Percentiles rank a stretch among this genome's conserved stretches.
phyloP scores from a whole-genome alignment of 176 grass and related monocot genomes.

The Miscanthus lutarioriparius region DNA sequence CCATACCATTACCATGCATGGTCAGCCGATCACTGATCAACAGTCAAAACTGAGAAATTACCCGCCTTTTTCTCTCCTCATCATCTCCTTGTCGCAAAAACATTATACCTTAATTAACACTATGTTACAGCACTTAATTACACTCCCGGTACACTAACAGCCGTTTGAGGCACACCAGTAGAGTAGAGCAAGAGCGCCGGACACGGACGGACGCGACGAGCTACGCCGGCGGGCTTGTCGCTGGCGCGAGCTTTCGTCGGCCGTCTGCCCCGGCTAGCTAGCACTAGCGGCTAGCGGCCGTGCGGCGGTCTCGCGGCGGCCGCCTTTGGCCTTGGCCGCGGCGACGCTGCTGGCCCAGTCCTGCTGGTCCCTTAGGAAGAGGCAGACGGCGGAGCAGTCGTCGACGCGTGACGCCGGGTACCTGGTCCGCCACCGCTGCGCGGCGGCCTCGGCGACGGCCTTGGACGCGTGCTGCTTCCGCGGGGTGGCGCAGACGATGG shows the following conservation, averaged over 20 bases:
- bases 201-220: not conserved
- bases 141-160: not conserved
- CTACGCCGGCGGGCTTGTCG: not conserved
- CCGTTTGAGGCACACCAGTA: not conserved
- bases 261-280: not conserved
- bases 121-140: slow-evolving; percentile 21
- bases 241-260: not conserved
- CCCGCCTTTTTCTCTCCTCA: not conserved
- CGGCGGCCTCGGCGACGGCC: slow-evolving; percentile 75
- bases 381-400: slow-evolving; percentile 88
- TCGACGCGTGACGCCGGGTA: slow-evolving; percentile 71
- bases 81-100: not conserved
- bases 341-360: not conserved
- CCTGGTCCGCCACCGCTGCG: slow-evolving; percentile 65
- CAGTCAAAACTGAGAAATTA: slow-evolving; percentile 18
- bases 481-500: slow-evolving; percentile 62
- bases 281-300: not conserved
- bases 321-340: not conserved
- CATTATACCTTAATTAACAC: not conserved
- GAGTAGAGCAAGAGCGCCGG: not conserved
- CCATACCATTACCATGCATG: not conserved
- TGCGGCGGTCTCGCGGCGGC: not conserved
- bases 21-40: not conserved
- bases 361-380: slow-evolving; percentile 75
- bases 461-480: slow-evolving; percentile 77